Evolutionary conservation across 257 asterid species (phyloP), one percentile per base, ranked within the genome.

Genomic region (Ilex asprella): DNA sequence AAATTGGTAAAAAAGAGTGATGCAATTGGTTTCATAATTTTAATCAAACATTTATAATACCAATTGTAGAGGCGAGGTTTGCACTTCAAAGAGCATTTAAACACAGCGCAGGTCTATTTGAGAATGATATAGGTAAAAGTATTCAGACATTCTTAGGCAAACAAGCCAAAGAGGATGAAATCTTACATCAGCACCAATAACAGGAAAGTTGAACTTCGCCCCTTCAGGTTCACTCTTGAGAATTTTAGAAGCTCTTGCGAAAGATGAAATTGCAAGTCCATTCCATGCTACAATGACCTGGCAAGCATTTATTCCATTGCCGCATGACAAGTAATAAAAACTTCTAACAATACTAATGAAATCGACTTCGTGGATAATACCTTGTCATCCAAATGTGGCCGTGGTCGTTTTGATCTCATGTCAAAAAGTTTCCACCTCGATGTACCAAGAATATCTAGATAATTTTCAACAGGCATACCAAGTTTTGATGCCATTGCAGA

Each of bases 281-380:
- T 92, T 92, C 99, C 99, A 92, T 2, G 99, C 85, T 30, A 92
- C 99, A 64, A 92, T 92, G 39, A 92, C 99, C 99, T 92, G 65
- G 55, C 44, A 70, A 30, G 55, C 41, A 67, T 39, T 53, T 53
- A 5, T 7, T 53, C 5, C 13, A 16, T 53, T 14, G 30, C 3
- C 10, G 4, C 11, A 46, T 14, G 52, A 10, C 6, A 7, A 46
- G 52, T 41, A 6, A 11, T 7, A 14, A 46, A 14, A 46, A 46
- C 11, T 46, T 46, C 10, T 7, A 46, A 14, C 52, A 46, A 12
- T 14, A 46, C 52, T 46, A 10, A 10, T 11, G 3, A 10, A 46
- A 11, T 14, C 2, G 8, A 4, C 3, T 11, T 46, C 14, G 3
- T 10, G 52, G 6, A 65, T 59, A 75, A 58, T 79, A 89, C 99